Conservation (phyloP, 2,329 filamentous ascomycete species). For the Neodidymelliopsis sp. region DNA sequence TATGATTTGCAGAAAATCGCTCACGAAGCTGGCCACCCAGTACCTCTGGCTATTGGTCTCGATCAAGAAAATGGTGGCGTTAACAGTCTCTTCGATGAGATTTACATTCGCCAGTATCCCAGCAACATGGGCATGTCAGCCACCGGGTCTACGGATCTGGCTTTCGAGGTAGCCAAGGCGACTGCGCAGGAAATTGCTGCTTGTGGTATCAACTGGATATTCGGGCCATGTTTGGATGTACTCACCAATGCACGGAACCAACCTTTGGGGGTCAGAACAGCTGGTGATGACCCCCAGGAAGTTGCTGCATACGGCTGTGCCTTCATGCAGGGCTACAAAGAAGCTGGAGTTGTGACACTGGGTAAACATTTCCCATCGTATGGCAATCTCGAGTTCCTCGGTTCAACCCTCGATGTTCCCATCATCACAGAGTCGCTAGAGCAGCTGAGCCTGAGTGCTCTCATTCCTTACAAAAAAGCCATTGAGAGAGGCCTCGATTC, state of each 20-base stretch:
- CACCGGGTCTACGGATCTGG: slow-evolving; percentile 82
- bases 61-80: slow-evolving; percentile 99
- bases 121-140: slow-evolving; percentile 98
- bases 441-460: slow-evolving; percentile 87
- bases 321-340: slow-evolving; percentile 90
- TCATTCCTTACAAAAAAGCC: slow-evolving; percentile 91
- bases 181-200: slow-evolving; percentile 92
- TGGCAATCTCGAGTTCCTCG: slow-evolving; percentile 91
- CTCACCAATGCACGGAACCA: slow-evolving; percentile 92
- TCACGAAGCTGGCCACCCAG: slow-evolving; percentile 85
- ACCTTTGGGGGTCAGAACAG: slow-evolving; percentile 86
- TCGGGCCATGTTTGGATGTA: slow-evolving; percentile 92
- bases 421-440: slow-evolving; percentile 95
- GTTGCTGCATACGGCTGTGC: slow-evolving; percentile 92
- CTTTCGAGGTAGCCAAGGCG: slow-evolving; percentile 89
- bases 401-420: slow-evolving; percentile 88
- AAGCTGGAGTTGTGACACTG: slow-evolving; percentile 86
- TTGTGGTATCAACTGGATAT: slow-evolving; percentile 93
- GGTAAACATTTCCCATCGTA: slow-evolving; percentile 98
- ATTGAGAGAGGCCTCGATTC: slow-evolving; percentile 86
- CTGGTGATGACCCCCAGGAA: slow-evolving; percentile 92
- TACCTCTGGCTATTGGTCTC: slow-evolving; percentile 86
- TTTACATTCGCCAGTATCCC: slow-evolving; percentile 94
- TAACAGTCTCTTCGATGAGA: slow-evolving; percentile 94
- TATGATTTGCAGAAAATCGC: slow-evolving; percentile 93